Percentiles rank a stretch among this genome's conserved stretches.
Conservation (phyloP, 2,329 filamentous ascomycete species). For the Drechslerella stenobrocha region DNA sequence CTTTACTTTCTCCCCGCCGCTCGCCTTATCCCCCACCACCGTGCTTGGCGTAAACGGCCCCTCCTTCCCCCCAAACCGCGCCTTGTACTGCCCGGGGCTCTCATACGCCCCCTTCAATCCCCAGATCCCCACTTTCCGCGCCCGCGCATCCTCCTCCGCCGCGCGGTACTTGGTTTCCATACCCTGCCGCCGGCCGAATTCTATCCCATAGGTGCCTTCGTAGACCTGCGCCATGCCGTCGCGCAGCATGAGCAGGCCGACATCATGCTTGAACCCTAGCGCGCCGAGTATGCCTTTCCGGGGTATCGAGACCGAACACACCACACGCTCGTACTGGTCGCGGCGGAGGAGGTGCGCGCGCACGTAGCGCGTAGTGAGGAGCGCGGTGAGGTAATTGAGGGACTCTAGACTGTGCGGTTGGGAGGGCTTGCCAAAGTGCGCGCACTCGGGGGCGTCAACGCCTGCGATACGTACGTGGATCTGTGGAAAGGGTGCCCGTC, state of each 20-base stretch:
- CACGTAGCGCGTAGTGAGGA: constrained; percentile 72
- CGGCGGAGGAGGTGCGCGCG: constrained; percentile 79
- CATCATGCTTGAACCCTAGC: constrained; percentile 71
- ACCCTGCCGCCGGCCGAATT: constrained; percentile 69
- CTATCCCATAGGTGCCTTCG: constrained; percentile 68
- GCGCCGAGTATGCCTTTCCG: constrained; percentile 56
- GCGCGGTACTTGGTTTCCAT: constrained; percentile 59
- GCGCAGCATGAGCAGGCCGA: constrained; percentile 87
- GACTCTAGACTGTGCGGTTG: constrained; percentile 85
- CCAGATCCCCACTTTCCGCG: constrained; percentile 74
- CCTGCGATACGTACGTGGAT: constrained; percentile 88
- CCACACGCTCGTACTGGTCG: constrained; percentile 90
- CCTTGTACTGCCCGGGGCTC: constrained; percentile 47
- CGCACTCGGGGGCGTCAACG: constrained; percentile 86
- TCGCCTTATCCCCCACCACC: constrained; percentile 16
- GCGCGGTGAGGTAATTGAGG: constrained; percentile 73
- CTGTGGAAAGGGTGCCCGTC: constrained; percentile 58
- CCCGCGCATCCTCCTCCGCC: constrained; percentile 64
- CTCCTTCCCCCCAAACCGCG: constrained; percentile 37
- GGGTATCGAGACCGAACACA: constrained; percentile 79
- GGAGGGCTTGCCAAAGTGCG: constrained; percentile 85
- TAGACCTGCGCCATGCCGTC: constrained; percentile 85
- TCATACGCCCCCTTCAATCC: constrained; percentile 58
- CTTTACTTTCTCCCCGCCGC: constrained; percentile 38
- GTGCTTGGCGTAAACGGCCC: constrained; percentile 41